Percentiles rank a stretch among this genome's conserved stretches.
Conservation (phyloP, 2,329 filamentous ascomycete genomes). For the Leptoxyphium fumago region DNA sequence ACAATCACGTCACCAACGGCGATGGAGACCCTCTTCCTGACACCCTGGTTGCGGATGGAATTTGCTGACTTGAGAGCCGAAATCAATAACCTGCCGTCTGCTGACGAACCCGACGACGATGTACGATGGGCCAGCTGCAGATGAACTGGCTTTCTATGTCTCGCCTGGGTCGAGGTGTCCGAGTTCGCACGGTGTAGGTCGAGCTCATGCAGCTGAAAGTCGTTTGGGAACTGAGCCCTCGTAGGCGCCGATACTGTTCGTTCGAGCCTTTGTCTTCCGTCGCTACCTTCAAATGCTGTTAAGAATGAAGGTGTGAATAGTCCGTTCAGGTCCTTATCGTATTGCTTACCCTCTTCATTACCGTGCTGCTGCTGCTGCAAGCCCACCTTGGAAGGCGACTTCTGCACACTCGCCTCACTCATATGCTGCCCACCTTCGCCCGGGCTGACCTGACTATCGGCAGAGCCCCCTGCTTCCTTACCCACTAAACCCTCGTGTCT, state of each 20-base stretch:
- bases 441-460: not conserved
- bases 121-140: conserved; percentile 17
- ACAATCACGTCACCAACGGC: conserved; percentile 22
- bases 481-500: not conserved
- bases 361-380: not conserved
- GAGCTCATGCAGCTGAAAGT: not conserved
- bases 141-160: conserved; percentile 16
- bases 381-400: no score
- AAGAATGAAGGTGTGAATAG: conserved; percentile 23
- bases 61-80: conserved; percentile 17
- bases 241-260: conserved; percentile 15
- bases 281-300: conserved; percentile 17
- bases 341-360: not conserved
- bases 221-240: not conserved
- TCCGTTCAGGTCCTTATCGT: conserved; percentile 20
- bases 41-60: conserved; percentile 9
- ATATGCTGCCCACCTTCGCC: not conserved
- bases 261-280: conserved; percentile 4
- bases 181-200: conserved; percentile 14
- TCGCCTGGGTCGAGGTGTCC: conserved; percentile 14
- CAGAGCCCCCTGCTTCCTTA: not conserved
- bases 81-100: conserved; percentile 19
- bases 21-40: conserved; percentile 21
- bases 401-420: no score
- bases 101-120: conserved; percentile 22